Evolutionary conservation across 192 early-diverging fungal genomes (phyloP).

Genomic region (Diversispora eburnea): DNA sequence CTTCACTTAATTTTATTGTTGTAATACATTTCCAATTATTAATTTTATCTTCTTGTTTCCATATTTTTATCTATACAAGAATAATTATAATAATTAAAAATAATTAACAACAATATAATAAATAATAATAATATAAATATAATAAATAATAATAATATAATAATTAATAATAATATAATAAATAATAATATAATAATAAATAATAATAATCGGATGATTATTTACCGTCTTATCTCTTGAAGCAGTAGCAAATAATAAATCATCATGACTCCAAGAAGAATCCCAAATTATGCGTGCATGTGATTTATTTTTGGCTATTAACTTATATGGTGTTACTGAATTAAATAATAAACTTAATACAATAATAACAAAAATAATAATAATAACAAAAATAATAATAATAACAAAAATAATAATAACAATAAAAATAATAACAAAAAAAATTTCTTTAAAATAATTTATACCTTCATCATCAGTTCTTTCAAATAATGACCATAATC

Average conservation of each 20-base stretch:
- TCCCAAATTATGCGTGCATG: slow-evolving; percentile 96
- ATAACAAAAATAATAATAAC: background rate
- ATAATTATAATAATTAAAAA: background rate
- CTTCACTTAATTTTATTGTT: slow-evolving; percentile 71
- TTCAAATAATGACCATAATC: slow-evolving; percentile 81
- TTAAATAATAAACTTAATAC: background rate
- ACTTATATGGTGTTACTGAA: slow-evolving; percentile 49
- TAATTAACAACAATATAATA: too few species aligned
- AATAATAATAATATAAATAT: background rate
- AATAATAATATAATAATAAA: too few species aligned
- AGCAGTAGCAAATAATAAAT: slow-evolving; percentile 78
- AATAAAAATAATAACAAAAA: background rate
- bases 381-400: background rate
- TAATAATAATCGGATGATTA: background rate
- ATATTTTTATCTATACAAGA: slow-evolving; percentile 62
- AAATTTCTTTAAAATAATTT: slow-evolving; percentile 30
- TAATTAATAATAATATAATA: too few species aligned
- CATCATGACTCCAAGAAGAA: slow-evolving; percentile 77
- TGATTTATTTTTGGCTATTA: slow-evolving; percentile 63
- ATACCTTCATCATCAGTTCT: slow-evolving; percentile 35
- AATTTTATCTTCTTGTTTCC: slow-evolving; percentile 43
- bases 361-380: background rate
- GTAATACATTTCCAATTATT: slow-evolving; percentile 44
- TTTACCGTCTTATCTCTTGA: slow-evolving; percentile 85
- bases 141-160: background rate